phyloP scores from a whole-genome alignment of 306 rosid species.

The Vicia villosa region DNA sequence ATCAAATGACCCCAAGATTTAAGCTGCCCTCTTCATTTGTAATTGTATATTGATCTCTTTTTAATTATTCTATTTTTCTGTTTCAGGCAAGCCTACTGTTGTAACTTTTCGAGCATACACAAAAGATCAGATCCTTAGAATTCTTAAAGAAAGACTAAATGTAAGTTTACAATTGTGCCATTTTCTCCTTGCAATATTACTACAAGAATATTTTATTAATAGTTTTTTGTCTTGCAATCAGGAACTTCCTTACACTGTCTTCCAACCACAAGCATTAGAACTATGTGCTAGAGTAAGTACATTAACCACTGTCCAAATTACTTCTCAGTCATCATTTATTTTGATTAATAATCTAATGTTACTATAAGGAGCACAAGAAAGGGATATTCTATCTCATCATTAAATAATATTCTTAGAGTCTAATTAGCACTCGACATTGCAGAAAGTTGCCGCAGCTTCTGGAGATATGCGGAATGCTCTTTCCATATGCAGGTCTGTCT shows the following conservation, averaged over 20 bases:
- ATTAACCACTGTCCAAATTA: background rate
- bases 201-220: slow-evolving; percentile 10
- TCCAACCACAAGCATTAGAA: slow-evolving; percentile 81
- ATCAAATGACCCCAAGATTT: slow-evolving; percentile 10
- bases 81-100: slow-evolving; percentile 77
- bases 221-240: slow-evolving; percentile 34
- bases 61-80: slow-evolving; percentile 6
- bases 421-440: slow-evolving; percentile 39
- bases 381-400: background rate
- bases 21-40: slow-evolving; percentile 15
- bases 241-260: slow-evolving; percentile 70
- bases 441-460: slow-evolving; percentile 95
- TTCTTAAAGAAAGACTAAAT: slow-evolving; percentile 73
- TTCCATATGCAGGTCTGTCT: slow-evolving; percentile 73
- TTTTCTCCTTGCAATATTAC: background rate
- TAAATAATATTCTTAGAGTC: slow-evolving; percentile 19
- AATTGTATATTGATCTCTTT: background rate
- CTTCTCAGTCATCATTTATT: background rate
- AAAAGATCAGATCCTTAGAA: slow-evolving; percentile 77
- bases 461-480: slow-evolving; percentile 99
- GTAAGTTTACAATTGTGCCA: slow-evolving; percentile 47
- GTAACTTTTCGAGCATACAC: slow-evolving; percentile 79
- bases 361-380: background rate
- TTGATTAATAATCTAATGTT: background rate
- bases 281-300: slow-evolving; percentile 94